Conservation (phyloP, 352 stramenopile genomes). For the Pythium guiyangense region DNA sequence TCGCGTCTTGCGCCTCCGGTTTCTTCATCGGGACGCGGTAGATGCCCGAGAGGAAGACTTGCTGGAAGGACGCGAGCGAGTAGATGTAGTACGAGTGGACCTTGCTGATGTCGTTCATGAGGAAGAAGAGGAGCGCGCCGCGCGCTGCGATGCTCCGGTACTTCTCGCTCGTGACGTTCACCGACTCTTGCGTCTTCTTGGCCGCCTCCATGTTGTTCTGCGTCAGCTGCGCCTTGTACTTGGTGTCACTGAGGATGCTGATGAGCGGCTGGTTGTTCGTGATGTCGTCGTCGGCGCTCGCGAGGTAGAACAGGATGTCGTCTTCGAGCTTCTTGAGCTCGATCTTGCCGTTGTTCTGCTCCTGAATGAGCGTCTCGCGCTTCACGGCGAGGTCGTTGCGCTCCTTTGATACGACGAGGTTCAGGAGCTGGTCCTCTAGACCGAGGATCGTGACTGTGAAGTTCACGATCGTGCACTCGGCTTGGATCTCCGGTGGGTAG, state of each 20-base stretch:
- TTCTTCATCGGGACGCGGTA: slow-evolving; percentile 79
- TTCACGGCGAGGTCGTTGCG: slow-evolving; percentile 78
- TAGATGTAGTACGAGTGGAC: slow-evolving; percentile 98
- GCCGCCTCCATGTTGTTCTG: slow-evolving; percentile 92
- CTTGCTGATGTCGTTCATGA: slow-evolving; percentile 97
- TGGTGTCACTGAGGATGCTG: slow-evolving; percentile 94
- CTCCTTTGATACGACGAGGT: slow-evolving; percentile 92
- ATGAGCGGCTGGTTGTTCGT: slow-evolving; percentile 97
- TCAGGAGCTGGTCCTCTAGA: slow-evolving; percentile 92
- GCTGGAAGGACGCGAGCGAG: slow-evolving; percentile 94
- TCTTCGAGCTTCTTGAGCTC: slow-evolving; percentile 96
- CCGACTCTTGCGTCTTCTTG: slow-evolving; percentile 90
- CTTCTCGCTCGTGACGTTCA: slow-evolving; percentile 94
- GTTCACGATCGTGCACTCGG: slow-evolving; percentile 94
- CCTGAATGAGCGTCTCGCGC: slow-evolving; percentile 89
- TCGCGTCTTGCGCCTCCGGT: slow-evolving; percentile 11
- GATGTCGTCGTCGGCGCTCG: slow-evolving; percentile 95
- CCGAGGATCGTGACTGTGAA: slow-evolving; percentile 93
- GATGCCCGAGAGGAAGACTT: slow-evolving; percentile 94
- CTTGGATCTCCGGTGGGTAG: slow-evolving; percentile 94
- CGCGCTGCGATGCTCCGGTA: slow-evolving; percentile 93
- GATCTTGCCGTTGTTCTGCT: slow-evolving; percentile 96
- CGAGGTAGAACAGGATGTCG: slow-evolving; percentile 93
- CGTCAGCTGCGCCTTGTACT: slow-evolving; percentile 90
- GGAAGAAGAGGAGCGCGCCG: slow-evolving; percentile 93